These are phyloP conservation scores for Aspergillus sergii DNA, from an alignment of 2,329 filamentous ascomycete genomes.

Conservation along the genomic window DNA sequence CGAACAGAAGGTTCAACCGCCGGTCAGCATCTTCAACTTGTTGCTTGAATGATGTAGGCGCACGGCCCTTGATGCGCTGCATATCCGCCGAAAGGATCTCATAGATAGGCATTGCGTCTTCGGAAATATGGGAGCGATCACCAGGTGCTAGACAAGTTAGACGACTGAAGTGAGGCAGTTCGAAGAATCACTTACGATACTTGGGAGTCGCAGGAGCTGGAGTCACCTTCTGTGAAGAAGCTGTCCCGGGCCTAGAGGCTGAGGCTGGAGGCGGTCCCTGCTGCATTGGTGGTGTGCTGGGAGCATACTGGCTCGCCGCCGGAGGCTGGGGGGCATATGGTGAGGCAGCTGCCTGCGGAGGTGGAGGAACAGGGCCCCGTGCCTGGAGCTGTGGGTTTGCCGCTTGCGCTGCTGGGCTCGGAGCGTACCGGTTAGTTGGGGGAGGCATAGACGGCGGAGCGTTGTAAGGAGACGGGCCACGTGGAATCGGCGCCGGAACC, in stretches of 20 bases:
- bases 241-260: constrained; percentile 49
- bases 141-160: constrained; percentile 57
- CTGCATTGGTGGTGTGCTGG: constrained; percentile 45
- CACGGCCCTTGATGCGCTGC: constrained; percentile 82
- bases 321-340: constrained; percentile 62
- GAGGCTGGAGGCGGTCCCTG: constrained; percentile 41
- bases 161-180: neutral
- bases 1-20: constrained; percentile 88
- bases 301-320: constrained; percentile 47
- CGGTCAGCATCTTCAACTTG: constrained; percentile 96
- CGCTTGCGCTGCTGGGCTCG: constrained; percentile 62
- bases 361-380: constrained; percentile 54
- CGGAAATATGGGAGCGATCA: constrained; percentile 86
- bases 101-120: constrained; percentile 73
- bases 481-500: constrained; percentile 60
- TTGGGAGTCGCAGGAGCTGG: constrained; percentile 56
- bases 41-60: constrained; percentile 80
- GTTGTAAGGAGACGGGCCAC: constrained; percentile 84
- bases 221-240: constrained; percentile 51
- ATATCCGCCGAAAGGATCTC: constrained; percentile 82
- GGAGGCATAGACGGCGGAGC: constrained; percentile 71
- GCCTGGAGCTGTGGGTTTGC: constrained; percentile 48
- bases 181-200: constrained; percentile 60
- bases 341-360: constrained; percentile 41
- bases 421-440: constrained; percentile 76